These are phyloP conservation scores for Melaleuca quinquenervia DNA, from an alignment of 345 rosid genomes.

Conservation along the genomic window DNA sequence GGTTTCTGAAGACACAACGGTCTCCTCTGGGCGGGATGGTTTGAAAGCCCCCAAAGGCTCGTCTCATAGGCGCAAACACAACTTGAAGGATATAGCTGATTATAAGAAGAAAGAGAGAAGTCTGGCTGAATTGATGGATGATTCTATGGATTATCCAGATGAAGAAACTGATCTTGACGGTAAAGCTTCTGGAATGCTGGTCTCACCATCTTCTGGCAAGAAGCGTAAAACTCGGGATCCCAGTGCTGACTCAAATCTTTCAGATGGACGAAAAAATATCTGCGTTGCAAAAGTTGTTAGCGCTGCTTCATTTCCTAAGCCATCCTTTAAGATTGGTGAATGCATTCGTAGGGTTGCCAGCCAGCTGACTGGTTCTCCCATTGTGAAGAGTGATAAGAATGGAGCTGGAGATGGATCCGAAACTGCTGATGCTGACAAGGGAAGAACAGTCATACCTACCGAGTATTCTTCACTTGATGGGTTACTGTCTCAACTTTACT, in stretches of 20 bases:
- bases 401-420: conserved; percentile 28
- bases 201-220: conserved; percentile 33
- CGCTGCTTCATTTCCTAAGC: conserved; percentile 25
- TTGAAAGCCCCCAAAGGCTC: conserved; percentile 17
- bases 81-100: conserved; percentile 38
- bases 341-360: conserved; percentile 89
- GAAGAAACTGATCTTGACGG: conserved; percentile 31
- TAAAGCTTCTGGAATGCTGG: conserved; percentile 25
- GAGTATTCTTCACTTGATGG: conserved; percentile 55
- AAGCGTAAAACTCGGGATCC: conserved; percentile 47
- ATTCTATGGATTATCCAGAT: conserved; percentile 33
- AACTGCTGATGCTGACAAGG: conserved; percentile 26
- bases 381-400: conserved; percentile 34
- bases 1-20: conserved; percentile 1
- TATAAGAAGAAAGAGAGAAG: conserved; percentile 45
- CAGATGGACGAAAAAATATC: conserved; percentile 48
- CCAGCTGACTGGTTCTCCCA: conserved; percentile 75
- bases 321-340: conserved; percentile 87
- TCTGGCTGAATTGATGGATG: conserved; percentile 36
- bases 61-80: conserved; percentile 50
- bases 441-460: conserved; percentile 7
- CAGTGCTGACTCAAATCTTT: conserved; percentile 15
- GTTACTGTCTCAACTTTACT: conserved; percentile 52
- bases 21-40: conserved; percentile 7
- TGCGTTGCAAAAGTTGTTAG: conserved; percentile 54